A percentile compares a stretch with the other conserved stretches of the same genome.
Evolutionary conservation across 2,329 filamentous ascomycete genomes (phyloP).

Genomic region (Calonectria naviculata): DNA sequence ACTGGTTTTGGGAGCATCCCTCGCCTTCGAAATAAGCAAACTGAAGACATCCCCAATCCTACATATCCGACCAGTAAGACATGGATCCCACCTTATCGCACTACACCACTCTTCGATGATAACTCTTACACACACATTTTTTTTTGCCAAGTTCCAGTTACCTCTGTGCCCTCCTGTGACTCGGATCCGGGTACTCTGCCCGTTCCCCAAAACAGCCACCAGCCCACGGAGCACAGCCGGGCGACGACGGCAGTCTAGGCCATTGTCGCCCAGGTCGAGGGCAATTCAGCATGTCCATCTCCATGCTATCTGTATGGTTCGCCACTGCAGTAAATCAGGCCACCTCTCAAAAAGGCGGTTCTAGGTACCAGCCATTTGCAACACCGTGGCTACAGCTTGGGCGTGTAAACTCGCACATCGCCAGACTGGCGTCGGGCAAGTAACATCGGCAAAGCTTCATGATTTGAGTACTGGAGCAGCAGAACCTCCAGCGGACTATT

Average conservation of each 20-base stretch:
- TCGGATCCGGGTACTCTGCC: background rate
- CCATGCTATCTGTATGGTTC: background rate
- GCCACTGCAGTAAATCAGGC: background rate
- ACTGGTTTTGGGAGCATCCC: background rate
- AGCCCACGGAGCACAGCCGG: background rate
- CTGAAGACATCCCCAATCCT: background rate
- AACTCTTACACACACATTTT: background rate
- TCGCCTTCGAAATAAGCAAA: background rate
- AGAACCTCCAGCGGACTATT: background rate
- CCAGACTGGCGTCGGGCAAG: background rate
- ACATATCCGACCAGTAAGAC: background rate
- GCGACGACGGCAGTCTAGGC: background rate
- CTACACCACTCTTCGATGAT: background rate
- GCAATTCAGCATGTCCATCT: background rate
- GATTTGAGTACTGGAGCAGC: background rate
- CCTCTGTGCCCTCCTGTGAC: background rate
- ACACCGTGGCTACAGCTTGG: background rate
- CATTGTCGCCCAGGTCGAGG: background rate
- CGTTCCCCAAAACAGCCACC: background rate
- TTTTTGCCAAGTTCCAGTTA: background rate
- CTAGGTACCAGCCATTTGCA: background rate
- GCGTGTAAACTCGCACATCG: background rate
- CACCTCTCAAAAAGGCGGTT: background rate
- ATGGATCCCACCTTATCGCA: background rate
- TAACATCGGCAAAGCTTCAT: background rate